Evolutionary conservation across 331 rosid species (phyloP), one percentile per base, ranked within the genome.

Genomic region (Stylosanthes scabra): DNA sequence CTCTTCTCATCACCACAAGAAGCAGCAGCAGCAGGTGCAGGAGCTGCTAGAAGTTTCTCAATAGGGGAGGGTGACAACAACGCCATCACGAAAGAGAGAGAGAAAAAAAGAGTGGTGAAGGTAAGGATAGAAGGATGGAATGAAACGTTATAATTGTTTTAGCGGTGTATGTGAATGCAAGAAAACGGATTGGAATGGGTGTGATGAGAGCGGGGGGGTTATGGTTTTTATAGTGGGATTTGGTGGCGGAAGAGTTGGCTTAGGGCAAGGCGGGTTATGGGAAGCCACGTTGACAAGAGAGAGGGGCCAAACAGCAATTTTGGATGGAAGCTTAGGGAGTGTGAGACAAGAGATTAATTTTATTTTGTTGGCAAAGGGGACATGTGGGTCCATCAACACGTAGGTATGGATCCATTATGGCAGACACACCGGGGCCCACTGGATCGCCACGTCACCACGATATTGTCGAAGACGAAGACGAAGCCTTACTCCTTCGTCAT

Each of bases 331-430:
- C 67, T 13, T 66, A 15, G 60, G 81, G 77, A 52, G 9, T 9
- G 11, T 55, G 72, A 58, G 77, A 70, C 75, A 80, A 52, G 79
- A 76, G 74, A 76, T 10, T 0, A 41, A 55, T 11, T 11, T 14
- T 8, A 58, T 67, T 67, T 9, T 68, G 27, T 49, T 40, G 52
- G 62, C 78, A 87, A 87, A 27, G 83, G 78, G 47, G 61, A 82
- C 98, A 93, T 7, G 77, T 74, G 72, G 96, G 93, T 68, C 80
- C 82, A 31, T 20, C 11, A 28, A 86, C 91, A 82, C 88, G 89
- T 86, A 83, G 39, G 57, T 59, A 13, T 34, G 70, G 31, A 13
- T 50, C 29, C 0, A n/a, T 12, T 0, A 0, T 13, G 56, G 78
- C 82, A 74, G 92, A 87, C 98, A 93, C 0, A 3, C 82, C 61